These are phyloP conservation scores for Coix lacrymajobi DNA, from an alignment of 176 grass and related monocot species.

Conservation along the genomic window DNA sequence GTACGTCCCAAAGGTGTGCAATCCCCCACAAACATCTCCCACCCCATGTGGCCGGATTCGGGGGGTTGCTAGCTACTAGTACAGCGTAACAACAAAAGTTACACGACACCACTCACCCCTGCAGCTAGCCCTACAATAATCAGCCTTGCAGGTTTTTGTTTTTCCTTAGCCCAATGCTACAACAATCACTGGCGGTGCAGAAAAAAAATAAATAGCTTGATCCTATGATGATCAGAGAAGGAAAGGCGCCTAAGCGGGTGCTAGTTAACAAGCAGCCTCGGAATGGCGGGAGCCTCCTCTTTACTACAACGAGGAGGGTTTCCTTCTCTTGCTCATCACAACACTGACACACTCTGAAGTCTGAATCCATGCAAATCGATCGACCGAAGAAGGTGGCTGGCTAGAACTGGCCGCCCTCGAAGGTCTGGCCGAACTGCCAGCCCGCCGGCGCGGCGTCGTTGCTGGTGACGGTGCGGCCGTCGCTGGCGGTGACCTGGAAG, in stretches of 20 bases:
- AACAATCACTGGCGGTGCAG: background rate
- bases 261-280: conserved; percentile 71
- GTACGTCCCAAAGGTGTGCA: background rate
- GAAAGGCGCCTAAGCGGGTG: conserved; percentile 67
- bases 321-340: conserved; percentile 16
- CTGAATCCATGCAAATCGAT: background rate
- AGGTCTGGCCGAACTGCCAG: conserved; percentile 82
- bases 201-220: conserved; percentile 16
- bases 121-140: background rate
- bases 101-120: conserved; percentile 26
- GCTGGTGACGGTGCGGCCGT: conserved; percentile 65
- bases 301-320: conserved; percentile 31
- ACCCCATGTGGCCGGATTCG: conserved; percentile 28
- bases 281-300: conserved; percentile 49
- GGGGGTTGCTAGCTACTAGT: background rate
- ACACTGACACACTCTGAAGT: background rate
- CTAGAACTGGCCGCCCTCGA: conserved; percentile 67
- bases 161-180: background rate
- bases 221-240: conserved; percentile 33
- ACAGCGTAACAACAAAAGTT: conserved; percentile 29
- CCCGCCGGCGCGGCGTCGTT: conserved; percentile 52
- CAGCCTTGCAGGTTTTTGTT: background rate
- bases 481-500: conserved; percentile 67
- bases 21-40: conserved; percentile 35
- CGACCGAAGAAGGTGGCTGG: too few relatives aligned